Base-by-base conservation (phyloP, 78 protist genomes). In the Emiliania huxleyi region DNA sequence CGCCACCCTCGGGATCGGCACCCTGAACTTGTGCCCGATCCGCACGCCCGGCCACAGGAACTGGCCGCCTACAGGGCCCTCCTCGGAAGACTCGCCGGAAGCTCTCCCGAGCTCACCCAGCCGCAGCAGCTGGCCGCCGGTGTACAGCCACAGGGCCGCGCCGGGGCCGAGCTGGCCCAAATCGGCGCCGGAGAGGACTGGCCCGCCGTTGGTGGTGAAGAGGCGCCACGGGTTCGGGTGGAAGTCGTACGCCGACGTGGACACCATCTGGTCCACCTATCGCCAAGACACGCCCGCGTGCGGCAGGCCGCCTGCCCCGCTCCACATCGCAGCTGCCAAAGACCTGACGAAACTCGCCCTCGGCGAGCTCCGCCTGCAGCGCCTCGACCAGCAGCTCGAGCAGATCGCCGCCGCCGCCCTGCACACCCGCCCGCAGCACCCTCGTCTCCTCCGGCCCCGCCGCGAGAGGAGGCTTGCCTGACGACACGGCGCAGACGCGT, bases 51-150 rank as follows among this genome's bases (percentile, higher is more conserved):
- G 89, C 89, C 89, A 81, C 38, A 81, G 2, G 89, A 81, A 81
- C n/a, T n/a, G n/a, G n/a, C n/a, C n/a, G n/a, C n/a, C n/a, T n/a
- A n/a, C n/a, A n/a, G n/a, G n/a, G n/a, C n/a, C n/a, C n/a, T n/a
- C n/a, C n/a, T n/a, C n/a, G n/a, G n/a, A n/a, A n/a, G n/a, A n/a
- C n/a, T n/a, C n/a, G n/a, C n/a, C n/a, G n/a, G n/a, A n/a, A n/a
- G n/a, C n/a, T n/a, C n/a, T n/a, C n/a, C n/a, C n/a, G n/a, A n/a
- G n/a, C n/a, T n/a, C n/a, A n/a, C n/a, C n/a, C n/a, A n/a, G n/a
- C n/a, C n/a, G n/a, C n/a, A n/a, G n/a, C n/a, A n/a, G n/a, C 56
- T 81, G 89, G 40, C 89, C 89, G 56, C 89, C 89, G 26, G 33
- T 26, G 89, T 81, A 81, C 56, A 81, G 12, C 29, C 23, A 81